A percentile compares a stretch with the other conserved stretches of the same genome.
phyloP scores from a whole-genome alignment of 2,329 filamentous ascomycete species.

The Aspergillus latus region DNA sequence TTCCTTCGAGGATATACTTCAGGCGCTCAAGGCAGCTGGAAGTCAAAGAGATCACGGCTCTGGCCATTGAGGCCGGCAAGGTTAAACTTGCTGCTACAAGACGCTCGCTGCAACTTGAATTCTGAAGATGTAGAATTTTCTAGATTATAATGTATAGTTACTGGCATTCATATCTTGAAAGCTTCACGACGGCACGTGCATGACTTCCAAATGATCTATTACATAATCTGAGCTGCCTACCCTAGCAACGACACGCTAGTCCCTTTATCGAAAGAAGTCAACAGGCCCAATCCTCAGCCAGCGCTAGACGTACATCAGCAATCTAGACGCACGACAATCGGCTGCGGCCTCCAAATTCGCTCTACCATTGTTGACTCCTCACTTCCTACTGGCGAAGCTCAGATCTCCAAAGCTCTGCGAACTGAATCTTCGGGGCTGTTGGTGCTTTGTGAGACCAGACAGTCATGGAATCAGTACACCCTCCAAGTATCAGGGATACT shows the following conservation, averaged over 20 bases:
- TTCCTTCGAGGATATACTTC: slow-evolving; percentile 9
- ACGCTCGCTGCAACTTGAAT: too few relatives aligned
- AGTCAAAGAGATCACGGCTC: slow-evolving; percentile 7
- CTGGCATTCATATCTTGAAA: neutral
- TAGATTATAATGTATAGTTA: too few relatives aligned
- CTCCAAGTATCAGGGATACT: slow-evolving; percentile 18
- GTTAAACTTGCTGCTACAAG: neutral
- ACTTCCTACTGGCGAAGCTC: too few relatives aligned
- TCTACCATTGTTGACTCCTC: neutral
- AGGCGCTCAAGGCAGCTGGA: neutral
- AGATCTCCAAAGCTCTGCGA: neutral
- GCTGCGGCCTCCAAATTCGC: neutral
- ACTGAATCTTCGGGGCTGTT: neutral
- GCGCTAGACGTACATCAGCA: neutral
- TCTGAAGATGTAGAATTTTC: too few relatives aligned
- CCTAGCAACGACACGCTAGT: neutral
- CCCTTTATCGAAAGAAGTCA: slow-evolving; percentile 1
- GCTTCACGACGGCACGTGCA: neutral
- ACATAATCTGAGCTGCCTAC: neutral
- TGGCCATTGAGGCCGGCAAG: neutral
- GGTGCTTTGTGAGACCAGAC: neutral
- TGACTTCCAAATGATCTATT: neutral
- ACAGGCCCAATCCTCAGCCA: neutral
- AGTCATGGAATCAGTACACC: slow-evolving; percentile 14
- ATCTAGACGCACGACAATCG: neutral